Percentiles rank a stretch among this genome's conserved stretches.
Conservation (phyloP, 306 rosid genomes). For the Vicia sativa region DNA sequence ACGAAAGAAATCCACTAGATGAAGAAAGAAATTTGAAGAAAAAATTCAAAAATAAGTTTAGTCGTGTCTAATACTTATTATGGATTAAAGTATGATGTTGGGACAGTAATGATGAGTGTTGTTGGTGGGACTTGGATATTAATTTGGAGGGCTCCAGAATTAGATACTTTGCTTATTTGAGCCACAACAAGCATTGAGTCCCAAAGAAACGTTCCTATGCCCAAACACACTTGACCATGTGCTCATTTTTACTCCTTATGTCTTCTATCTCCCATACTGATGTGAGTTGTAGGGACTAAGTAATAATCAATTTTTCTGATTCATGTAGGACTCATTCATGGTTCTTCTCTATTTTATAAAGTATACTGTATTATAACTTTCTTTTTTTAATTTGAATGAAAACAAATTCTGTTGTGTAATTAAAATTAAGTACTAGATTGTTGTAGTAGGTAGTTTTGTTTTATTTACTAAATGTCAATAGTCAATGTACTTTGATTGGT, state of each 20-base stretch:
- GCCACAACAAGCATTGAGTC: constrained; percentile 36
- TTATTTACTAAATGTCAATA: too few relatives aligned
- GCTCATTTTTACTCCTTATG: constrained; percentile 38
- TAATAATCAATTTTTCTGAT: background rate
- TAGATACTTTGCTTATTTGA: constrained; percentile 39
- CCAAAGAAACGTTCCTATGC: constrained; percentile 24
- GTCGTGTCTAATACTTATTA: constrained; percentile 29
- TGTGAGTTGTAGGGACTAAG: constrained; percentile 37
- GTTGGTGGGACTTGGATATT: constrained; percentile 37
- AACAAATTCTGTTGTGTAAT: too few relatives aligned
- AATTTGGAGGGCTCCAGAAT: constrained; percentile 39
- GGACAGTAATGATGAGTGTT: constrained; percentile 38
- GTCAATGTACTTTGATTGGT: too few relatives aligned
- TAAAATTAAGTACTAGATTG: too few relatives aligned
- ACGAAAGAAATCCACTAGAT: too few relatives aligned
- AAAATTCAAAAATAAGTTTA: constrained; percentile 20
- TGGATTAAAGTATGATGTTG: constrained; percentile 35
- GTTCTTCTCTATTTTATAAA: too few relatives aligned
- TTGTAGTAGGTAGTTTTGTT: too few relatives aligned
- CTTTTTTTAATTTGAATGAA: too few relatives aligned
- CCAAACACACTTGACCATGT: constrained; percentile 32
- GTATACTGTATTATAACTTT: too few relatives aligned
- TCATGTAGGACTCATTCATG: too few relatives aligned
- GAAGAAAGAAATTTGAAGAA: too few relatives aligned
- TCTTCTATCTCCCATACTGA: constrained; percentile 20